phyloP scores from a whole-genome alignment of 2,329 filamentous ascomycete genomes.

The Pochonia chlamydosporia region DNA sequence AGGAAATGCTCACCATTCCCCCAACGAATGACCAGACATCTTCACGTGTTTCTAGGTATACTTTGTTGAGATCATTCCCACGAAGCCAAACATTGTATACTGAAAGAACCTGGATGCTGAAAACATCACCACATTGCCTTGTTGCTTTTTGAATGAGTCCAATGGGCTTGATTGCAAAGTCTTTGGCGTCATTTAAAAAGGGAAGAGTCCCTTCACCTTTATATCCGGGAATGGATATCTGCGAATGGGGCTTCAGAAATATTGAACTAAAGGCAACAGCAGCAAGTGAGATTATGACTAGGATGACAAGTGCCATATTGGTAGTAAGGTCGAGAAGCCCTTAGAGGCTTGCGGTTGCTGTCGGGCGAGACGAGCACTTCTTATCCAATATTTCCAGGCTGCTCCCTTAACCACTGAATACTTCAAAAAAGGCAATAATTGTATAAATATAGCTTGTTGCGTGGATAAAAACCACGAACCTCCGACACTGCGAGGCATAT shows the following conservation, averaged over 20 bases:
- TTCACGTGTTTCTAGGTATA: constrained; percentile 10
- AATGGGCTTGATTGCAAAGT: constrained; percentile 2
- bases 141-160: constrained; percentile 7
- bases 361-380: too few species aligned
- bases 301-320: background rate
- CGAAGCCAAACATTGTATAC: constrained; percentile 11
- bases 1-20: constrained; percentile 13
- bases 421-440: too few species aligned
- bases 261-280: background rate
- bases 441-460: background rate
- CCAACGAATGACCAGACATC: constrained; percentile 10
- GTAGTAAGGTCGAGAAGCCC: too few species aligned
- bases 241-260: background rate
- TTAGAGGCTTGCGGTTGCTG: too few species aligned
- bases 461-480: background rate
- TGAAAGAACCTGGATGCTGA: constrained; percentile 7
- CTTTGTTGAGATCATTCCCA: constrained; percentile 8
- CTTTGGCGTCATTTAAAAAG: constrained; percentile 6
- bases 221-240: background rate
- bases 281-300: background rate
- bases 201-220: constrained; percentile 12
- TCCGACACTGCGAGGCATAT: background rate
- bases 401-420: too few species aligned
- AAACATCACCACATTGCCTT: constrained; percentile 7
- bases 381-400: too few species aligned